Percentiles rank a stretch among this genome's conserved stretches.
Conservation (phyloP, 352 stramenopile species). For the Phytopythium cucurbitacearum region DNA sequence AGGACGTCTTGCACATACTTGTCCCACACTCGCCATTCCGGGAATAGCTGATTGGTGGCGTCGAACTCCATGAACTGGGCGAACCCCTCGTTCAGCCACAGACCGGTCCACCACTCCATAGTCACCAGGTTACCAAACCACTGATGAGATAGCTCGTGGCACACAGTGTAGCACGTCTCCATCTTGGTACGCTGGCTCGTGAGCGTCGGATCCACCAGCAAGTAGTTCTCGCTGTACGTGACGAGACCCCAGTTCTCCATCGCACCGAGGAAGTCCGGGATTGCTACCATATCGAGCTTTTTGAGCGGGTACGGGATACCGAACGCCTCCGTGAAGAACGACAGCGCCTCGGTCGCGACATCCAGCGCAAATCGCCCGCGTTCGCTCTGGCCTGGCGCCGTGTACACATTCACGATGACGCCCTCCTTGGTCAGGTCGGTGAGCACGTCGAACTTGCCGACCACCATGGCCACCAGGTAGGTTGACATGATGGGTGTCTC, state of each 20-base stretch:
- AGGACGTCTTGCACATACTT: conserved; percentile 87
- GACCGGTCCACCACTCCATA: conserved; percentile 95
- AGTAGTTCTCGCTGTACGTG: conserved; percentile 93
- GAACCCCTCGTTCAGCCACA: conserved; percentile 99
- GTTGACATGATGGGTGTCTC: conserved; percentile 96
- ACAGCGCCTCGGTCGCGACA: conserved; percentile 53
- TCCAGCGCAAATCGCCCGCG: conserved; percentile 90
- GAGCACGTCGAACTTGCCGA: conserved; percentile 96
- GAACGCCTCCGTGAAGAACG: conserved; percentile 72
- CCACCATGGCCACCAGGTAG: conserved; percentile 95
- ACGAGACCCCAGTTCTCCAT: conserved; percentile 96
- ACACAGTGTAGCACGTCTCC: conserved; percentile 92
- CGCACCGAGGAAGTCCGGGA: conserved; percentile 93
- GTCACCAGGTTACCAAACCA: conserved; percentile 98
- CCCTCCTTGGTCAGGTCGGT: conserved; percentile 86
- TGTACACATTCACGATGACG: conserved; percentile 95
- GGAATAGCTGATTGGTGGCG: conserved; percentile 91
- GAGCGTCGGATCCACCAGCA: conserved; percentile 79
- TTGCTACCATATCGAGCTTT: conserved; percentile 97
- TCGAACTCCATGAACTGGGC: conserved; percentile 96
- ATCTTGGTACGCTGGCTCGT: conserved; percentile 55
- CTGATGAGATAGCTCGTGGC: conserved; percentile 97
- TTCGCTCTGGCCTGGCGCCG: conserved; percentile 87
- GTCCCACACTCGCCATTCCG: conserved; percentile 94
- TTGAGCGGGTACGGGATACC: conserved; percentile 94